These are phyloP conservation scores for Aspergillus homomorphus DNA, from an alignment of 495 filamentous ascomycete species.

Conservation along the genomic window DNA sequence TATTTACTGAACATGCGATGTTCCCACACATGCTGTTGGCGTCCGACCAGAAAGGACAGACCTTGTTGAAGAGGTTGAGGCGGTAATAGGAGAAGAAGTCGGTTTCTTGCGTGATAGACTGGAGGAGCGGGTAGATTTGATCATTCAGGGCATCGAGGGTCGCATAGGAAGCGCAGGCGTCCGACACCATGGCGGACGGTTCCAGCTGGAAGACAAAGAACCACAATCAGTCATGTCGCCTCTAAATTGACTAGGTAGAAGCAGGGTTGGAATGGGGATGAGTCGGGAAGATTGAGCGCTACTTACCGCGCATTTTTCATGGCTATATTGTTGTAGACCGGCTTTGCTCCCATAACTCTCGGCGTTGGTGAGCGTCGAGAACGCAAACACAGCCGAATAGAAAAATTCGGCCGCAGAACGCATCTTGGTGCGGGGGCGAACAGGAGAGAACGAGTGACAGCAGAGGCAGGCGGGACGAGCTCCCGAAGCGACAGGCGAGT, in stretches of 20 bases:
- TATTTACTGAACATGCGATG: slow-evolving; percentile 95
- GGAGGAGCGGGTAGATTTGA: slow-evolving; percentile 72
- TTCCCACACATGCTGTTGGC: slow-evolving; percentile 94
- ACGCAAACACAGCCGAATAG: slow-evolving; percentile 72
- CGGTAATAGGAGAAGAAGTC: slow-evolving; percentile 99
- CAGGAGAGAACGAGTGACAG: not conserved
- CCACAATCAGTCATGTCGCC: slow-evolving; percentile 5
- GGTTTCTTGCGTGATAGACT: slow-evolving; percentile 76
- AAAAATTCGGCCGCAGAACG: slow-evolving; percentile 65
- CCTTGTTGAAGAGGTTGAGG: slow-evolving; percentile 91
- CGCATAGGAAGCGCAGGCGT: slow-evolving; percentile 89
- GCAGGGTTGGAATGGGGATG: too few species aligned
- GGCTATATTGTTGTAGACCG: slow-evolving; percentile 7
- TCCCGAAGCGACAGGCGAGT: not conserved
- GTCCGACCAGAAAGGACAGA: slow-evolving; percentile 95
- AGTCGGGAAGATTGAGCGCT: too few species aligned
- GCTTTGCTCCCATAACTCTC: slow-evolving; percentile 24
- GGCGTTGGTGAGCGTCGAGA: slow-evolving; percentile 55
- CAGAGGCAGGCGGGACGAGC: not conserved
- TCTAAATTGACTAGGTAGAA: slow-evolving; percentile 6
- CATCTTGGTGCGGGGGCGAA: slow-evolving; percentile 43
- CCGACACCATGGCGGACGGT: slow-evolving; percentile 64
- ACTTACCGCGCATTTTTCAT: slow-evolving; percentile 67
- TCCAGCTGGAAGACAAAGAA: slow-evolving; percentile 49
- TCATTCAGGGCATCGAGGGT: slow-evolving; percentile 82